A percentile compares a stretch with the other conserved stretches of the same genome.
phyloP scores from a whole-genome alignment of 257 asterid genomes.

The Scutellaria baicalensis region DNA sequence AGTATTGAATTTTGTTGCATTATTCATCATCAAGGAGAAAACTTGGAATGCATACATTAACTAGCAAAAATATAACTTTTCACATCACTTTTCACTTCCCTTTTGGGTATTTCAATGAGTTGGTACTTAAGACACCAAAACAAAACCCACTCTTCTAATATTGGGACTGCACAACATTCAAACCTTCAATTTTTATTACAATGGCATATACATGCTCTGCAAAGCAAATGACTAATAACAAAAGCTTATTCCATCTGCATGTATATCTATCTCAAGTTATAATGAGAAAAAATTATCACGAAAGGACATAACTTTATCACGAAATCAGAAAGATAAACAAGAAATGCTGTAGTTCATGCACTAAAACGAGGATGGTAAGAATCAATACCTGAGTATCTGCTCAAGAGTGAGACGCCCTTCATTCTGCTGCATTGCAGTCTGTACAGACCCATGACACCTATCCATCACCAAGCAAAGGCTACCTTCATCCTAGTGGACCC shows the following conservation, averaged over 20 bases:
- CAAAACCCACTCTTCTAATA: neutral
- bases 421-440: conserved; percentile 78
- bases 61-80: neutral
- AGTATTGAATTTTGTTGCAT: neutral
- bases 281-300: neutral
- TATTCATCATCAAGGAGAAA: neutral
- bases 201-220: neutral
- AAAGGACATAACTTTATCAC: conserved; percentile 5
- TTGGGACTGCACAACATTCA: neutral
- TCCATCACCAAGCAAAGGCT: conserved; percentile 84
- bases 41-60: conserved; percentile 2
- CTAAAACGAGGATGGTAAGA: conserved; percentile 1
- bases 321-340: neutral
- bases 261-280: neutral
- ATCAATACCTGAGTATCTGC: conserved; percentile 80
- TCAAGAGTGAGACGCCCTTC: conserved; percentile 94
- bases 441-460: conserved; percentile 83
- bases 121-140: neutral
- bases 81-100: conserved; percentile 4
- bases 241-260: neutral
- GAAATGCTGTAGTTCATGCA: neutral
- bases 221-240: neutral
- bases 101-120: neutral
- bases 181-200: neutral
- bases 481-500: conserved; percentile 56